A percentile compares a stretch with the other conserved stretches of the same genome.
Evolutionary conservation across 2,329 filamentous ascomycete species (phyloP).

Genomic region (Calonectria honghensis): DNA sequence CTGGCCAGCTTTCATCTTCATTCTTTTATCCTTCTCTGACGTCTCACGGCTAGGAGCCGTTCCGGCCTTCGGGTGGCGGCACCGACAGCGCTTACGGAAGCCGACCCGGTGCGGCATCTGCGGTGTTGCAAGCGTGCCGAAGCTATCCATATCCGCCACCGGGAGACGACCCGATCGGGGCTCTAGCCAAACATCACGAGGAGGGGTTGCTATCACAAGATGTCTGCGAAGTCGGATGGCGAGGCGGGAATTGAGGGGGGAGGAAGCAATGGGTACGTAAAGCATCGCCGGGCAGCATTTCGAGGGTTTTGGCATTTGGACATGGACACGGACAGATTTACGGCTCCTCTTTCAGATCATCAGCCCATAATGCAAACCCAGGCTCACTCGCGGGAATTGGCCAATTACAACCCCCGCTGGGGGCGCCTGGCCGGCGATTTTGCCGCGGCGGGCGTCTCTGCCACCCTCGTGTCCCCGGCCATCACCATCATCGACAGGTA

Average conservation of each 20-base stretch:
- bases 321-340: background rate
- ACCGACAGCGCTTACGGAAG: slow-evolving; percentile 40
- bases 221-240: slow-evolving; percentile 14
- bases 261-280: background rate
- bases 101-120: slow-evolving; percentile 30
- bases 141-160: slow-evolving; percentile 36
- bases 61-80: slow-evolving; percentile 33
- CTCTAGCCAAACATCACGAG: slow-evolving; percentile 2
- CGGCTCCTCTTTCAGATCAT: slow-evolving; percentile 13
- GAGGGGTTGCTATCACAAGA: slow-evolving; percentile 15
- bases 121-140: slow-evolving; percentile 10
- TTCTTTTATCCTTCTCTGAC: slow-evolving; percentile 48
- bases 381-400: slow-evolving; percentile 29
- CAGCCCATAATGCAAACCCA: slow-evolving; percentile 45
- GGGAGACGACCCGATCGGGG: slow-evolving; percentile 40
- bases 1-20: slow-evolving; percentile 29
- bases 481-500: slow-evolving; percentile 56
- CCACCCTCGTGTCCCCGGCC: slow-evolving; percentile 54
- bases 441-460: slow-evolving; percentile 53
- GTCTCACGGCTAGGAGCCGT: slow-evolving; percentile 20
- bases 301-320: slow-evolving; percentile 5
- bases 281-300: slow-evolving; percentile 11
- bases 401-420: slow-evolving; percentile 40
- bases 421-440: slow-evolving; percentile 51
- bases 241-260: background rate